Conservation (phyloP, 345 rosid species). For the Brassica rapa region DNA sequence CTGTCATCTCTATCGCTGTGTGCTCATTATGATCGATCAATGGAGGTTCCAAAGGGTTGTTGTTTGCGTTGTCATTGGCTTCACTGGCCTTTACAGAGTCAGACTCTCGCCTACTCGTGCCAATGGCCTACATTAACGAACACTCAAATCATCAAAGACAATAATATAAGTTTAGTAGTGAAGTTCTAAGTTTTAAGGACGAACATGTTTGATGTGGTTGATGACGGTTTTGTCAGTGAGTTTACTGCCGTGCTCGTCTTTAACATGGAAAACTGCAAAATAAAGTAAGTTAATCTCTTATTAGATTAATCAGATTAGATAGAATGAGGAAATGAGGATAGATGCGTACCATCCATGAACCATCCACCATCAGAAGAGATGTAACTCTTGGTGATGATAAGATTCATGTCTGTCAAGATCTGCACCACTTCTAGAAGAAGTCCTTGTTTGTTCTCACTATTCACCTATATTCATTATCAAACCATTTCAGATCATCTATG, state of each 20-base stretch:
- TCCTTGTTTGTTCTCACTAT: slow-evolving; percentile 72
- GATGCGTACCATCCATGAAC: slow-evolving; percentile 94
- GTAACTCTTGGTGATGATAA: slow-evolving; percentile 61
- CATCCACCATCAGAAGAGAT: slow-evolving; percentile 81
- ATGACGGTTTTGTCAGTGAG: slow-evolving; percentile 57
- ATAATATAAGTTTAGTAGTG: background rate
- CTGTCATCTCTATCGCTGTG: slow-evolving; percentile 68
- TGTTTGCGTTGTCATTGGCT: slow-evolving; percentile 18
- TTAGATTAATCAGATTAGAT: background rate
- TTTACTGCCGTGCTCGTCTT: slow-evolving; percentile 72
- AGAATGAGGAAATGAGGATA: background rate
- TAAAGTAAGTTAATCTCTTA: background rate
- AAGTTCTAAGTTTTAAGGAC: slow-evolving; percentile 15
- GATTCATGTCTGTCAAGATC: slow-evolving; percentile 71
- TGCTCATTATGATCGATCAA: slow-evolving; percentile 41
- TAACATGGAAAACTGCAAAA: slow-evolving; percentile 71
- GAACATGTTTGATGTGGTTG: slow-evolving; percentile 61
- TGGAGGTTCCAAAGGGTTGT: slow-evolving; percentile 22
- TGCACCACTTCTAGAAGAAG: slow-evolving; percentile 79
- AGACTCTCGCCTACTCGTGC: slow-evolving; percentile 53
- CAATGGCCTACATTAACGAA: slow-evolving; percentile 54
- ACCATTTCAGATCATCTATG: background rate
- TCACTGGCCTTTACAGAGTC: slow-evolving; percentile 29
- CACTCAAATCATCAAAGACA: background rate
- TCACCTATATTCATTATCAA: slow-evolving; percentile 43